Conservation (phyloP, 129 eudicot species). For the Ambrosia trifida region DNA sequence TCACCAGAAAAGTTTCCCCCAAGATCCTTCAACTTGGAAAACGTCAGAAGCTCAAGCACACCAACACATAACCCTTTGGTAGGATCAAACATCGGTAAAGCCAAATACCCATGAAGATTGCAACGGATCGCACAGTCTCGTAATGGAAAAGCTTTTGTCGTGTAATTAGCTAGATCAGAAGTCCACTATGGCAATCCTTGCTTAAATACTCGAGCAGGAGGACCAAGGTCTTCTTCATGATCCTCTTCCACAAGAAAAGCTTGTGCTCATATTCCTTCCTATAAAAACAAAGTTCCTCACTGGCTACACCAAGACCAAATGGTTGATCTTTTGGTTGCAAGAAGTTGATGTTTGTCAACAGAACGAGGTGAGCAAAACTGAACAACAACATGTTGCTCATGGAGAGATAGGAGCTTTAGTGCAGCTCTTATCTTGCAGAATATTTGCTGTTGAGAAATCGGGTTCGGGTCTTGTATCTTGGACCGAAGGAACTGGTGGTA, state of each 20-base stretch:
- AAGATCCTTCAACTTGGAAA: background rate
- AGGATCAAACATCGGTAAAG: background rate
- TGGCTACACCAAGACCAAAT: background rate
- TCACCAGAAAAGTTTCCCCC: too few relatives aligned
- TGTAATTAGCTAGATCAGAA: background rate
- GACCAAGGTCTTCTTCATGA: background rate
- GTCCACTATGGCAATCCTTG: conserved; percentile 19
- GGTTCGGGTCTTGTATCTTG: too few relatives aligned
- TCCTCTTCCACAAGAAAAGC: background rate
- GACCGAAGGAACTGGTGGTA: too few relatives aligned
- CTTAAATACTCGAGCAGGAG: conserved; percentile 12
- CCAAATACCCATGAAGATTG: conserved; percentile 3
- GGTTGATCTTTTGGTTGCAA: conserved; percentile 13
- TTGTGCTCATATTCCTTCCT: background rate
- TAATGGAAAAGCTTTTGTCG: background rate
- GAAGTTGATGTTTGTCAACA: background rate
- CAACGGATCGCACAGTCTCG: background rate
- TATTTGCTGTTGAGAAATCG: too few relatives aligned
- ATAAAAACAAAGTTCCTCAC: background rate
- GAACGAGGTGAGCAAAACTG: conserved; percentile 1
- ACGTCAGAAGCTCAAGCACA: conserved; percentile 13
- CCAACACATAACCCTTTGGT: conserved; percentile 1
- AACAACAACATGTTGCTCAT: background rate
- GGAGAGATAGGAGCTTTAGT: background rate
- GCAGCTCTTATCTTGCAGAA: background rate